Percentiles rank a stretch among this genome's conserved stretches.
These are phyloP conservation scores for Malassezia caprae DNA, from an alignment of 1,284 basidiomycete species.

Conservation along the genomic window DNA sequence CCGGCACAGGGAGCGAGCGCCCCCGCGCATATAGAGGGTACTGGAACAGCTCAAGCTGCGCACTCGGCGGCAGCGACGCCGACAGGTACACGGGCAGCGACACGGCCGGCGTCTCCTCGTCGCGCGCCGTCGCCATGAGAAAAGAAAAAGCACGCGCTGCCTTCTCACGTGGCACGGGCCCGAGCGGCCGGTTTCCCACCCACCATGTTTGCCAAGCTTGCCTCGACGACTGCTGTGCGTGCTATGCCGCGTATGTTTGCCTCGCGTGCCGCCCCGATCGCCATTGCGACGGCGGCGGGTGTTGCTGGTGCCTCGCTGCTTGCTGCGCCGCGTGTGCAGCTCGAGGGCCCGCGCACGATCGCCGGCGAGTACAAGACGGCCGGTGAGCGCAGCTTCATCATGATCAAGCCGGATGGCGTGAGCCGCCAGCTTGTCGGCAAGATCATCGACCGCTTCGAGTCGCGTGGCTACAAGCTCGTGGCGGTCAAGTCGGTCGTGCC, in stretches of 20 bases:
- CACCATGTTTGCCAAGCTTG: constrained; percentile 14
- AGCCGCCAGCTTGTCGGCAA: constrained; percentile 44
- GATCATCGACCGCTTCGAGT: constrained; percentile 45
- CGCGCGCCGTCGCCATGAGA: constrained; percentile 1
- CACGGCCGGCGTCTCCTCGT: constrained; percentile 21
- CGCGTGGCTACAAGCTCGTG: constrained; percentile 44
- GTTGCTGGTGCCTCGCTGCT: constrained; percentile 25
- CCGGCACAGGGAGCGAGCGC: constrained; percentile 36
- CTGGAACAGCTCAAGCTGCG: constrained; percentile 38
- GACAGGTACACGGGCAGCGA: constrained; percentile 44
- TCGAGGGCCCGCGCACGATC: constrained; percentile 50
- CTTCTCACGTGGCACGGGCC: background rate
- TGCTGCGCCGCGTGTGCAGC: constrained; percentile 23
- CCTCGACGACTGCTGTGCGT: constrained; percentile 10
- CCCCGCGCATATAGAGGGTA: constrained; percentile 40
- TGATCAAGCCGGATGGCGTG: constrained; percentile 48
- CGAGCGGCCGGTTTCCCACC: background rate
- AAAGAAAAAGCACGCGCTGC: background rate
- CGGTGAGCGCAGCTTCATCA: constrained; percentile 50
- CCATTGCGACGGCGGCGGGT: constrained; percentile 23
- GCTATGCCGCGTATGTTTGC: constrained; percentile 27
- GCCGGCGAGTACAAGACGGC: constrained; percentile 51
- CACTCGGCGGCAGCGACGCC: constrained; percentile 26
- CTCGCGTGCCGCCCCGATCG: constrained; percentile 20
- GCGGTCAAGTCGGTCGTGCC: constrained; percentile 45